phyloP scores from a whole-genome alignment of 164 flowering plant species.

The Vitis rotundifolia region DNA sequence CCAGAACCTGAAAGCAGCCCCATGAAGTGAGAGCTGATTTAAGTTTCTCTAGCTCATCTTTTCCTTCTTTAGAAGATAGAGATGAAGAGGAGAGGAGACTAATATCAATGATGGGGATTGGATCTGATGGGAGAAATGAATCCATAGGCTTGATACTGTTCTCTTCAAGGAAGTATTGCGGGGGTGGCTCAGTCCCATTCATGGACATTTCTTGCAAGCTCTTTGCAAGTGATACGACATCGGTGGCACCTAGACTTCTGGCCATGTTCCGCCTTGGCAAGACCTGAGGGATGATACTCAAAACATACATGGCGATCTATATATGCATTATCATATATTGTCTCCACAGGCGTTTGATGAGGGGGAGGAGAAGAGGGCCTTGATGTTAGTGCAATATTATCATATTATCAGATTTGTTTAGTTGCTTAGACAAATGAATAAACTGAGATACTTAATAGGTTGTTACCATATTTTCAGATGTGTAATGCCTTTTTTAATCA shows the following conservation, averaged over 20 bases:
- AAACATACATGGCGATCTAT: too few relatives aligned
- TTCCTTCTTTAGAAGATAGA: constrained; percentile 1
- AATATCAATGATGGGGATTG: constrained; percentile 25
- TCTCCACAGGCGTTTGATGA: too few relatives aligned
- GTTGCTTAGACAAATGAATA: too few relatives aligned
- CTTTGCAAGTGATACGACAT: background rate
- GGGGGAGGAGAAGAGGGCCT: too few relatives aligned
- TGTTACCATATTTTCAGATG: too few relatives aligned
- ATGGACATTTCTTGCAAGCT: constrained; percentile 22
- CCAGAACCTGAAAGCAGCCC: constrained; percentile 52
- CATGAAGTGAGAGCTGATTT: constrained; percentile 32
- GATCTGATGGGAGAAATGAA: constrained; percentile 3
- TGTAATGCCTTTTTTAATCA: too few relatives aligned
- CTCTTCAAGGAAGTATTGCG: constrained; percentile 6
- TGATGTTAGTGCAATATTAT: too few relatives aligned
- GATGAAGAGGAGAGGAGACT: constrained; percentile 8
- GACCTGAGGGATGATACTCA: too few relatives aligned
- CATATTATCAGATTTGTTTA: too few relatives aligned
- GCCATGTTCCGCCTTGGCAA: background rate
- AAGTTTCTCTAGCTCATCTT: constrained; percentile 30
- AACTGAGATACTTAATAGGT: too few relatives aligned
- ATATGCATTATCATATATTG: too few relatives aligned
- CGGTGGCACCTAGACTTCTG: background rate
- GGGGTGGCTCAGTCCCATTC: constrained; percentile 14
- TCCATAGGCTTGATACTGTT: background rate